Conservation (phyloP, 2,329 filamentous ascomycete genomes). For the Cordyceps fumosorosea region DNA sequence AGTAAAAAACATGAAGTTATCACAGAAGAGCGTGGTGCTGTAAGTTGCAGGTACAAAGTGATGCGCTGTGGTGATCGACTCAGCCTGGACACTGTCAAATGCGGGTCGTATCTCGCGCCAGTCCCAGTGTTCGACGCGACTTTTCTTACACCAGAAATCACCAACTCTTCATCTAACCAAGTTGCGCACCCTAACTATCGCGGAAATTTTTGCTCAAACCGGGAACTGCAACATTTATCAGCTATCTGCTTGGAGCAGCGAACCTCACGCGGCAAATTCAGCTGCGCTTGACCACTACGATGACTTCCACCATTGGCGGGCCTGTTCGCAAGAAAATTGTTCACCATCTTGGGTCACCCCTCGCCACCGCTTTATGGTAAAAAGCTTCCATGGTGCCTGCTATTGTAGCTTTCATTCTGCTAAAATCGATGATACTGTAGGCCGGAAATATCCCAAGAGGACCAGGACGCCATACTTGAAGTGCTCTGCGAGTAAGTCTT, state of each 20-base stretch:
- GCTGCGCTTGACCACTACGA: constrained; percentile 5
- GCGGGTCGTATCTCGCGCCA: no score
- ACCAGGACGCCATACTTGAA: constrained; percentile 60
- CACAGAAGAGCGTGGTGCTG: no score
- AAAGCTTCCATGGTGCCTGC: constrained; percentile 11
- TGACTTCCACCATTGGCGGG: constrained; percentile 21
- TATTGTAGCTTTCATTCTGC: neutral
- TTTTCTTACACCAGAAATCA: no score
- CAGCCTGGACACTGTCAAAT: no score
- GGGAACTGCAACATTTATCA: neutral
- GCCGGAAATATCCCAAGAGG: constrained; percentile 50
- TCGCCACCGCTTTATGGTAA: constrained; percentile 54
- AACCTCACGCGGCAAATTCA: no score
- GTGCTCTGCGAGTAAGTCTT: constrained; percentile 55
- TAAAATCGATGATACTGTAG: constrained; percentile 30
- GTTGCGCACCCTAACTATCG: no score
- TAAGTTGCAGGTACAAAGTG: no score
- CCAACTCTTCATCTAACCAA: no score
- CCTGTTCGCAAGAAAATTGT: constrained; percentile 47
- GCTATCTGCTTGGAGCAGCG: neutral
- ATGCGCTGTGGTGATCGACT: no score
- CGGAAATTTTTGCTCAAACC: no score
- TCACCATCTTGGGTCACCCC: constrained; percentile 61
- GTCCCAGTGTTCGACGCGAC: no score
- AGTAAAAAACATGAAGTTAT: no score